These are phyloP conservation scores for Microbotryomycetes sp. DNA, from an alignment of 1,284 basidiomycete genomes.

Conservation along the genomic window DNA sequence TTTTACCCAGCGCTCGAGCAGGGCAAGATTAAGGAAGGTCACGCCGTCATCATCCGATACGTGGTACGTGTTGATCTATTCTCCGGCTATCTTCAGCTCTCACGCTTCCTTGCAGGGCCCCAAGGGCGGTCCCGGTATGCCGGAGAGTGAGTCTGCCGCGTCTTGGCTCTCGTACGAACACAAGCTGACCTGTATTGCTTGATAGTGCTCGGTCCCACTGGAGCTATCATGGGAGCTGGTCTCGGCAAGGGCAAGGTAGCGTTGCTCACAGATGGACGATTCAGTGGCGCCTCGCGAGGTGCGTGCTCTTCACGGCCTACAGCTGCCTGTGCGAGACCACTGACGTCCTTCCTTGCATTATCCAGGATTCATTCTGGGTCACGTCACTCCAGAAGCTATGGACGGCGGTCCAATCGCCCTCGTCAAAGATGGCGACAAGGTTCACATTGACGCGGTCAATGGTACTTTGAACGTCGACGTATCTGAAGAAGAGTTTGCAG, in stretches of 20 bases:
- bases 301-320: neutral
- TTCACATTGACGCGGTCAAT: constrained; percentile 41
- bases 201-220: constrained; percentile 53
- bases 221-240: constrained; percentile 82
- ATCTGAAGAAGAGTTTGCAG: constrained; percentile 35
- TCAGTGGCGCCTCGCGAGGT: constrained; percentile 59
- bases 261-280: constrained; percentile 77
- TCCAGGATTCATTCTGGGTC: constrained; percentile 1
- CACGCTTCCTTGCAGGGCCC: constrained; percentile 1
- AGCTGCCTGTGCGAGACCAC: too few relatives aligned
- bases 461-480: constrained; percentile 39
- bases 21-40: constrained; percentile 60
- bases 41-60: constrained; percentile 8
- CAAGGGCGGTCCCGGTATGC: constrained; percentile 4
- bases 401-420: constrained; percentile 41
- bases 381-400: constrained; percentile 37
- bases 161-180: neutral
- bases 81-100: too few relatives aligned
- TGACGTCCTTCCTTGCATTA: neutral
- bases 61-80: neutral
- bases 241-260: constrained; percentile 76
- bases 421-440: constrained; percentile 41
- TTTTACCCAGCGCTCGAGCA: constrained; percentile 76
- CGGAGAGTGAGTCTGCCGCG: neutral
- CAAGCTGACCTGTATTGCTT: too few relatives aligned